These are phyloP conservation scores for Agapanthus africanus DNA, from an alignment of 106 monocot genomes.

Conservation along the genomic window DNA sequence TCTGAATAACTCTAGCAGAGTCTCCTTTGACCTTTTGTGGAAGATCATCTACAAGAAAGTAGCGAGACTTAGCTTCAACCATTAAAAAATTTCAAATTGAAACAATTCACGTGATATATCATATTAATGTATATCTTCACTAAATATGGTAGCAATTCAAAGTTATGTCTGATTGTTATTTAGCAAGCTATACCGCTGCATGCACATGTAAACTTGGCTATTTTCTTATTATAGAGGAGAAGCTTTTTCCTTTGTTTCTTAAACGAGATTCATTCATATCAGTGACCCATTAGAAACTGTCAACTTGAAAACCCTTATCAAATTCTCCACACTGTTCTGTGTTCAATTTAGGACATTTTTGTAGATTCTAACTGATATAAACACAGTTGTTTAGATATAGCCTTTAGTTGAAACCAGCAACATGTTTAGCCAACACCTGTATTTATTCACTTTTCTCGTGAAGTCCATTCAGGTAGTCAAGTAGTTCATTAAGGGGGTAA, in stretches of 20 bases:
- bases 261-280: too few relatives aligned
- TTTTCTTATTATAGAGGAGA: too few relatives aligned
- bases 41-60: slow-evolving; percentile 32
- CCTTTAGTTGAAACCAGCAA: background rate
- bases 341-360: too few relatives aligned
- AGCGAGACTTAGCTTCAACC: background rate
- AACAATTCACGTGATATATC: background rate
- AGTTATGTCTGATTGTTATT: too few relatives aligned
- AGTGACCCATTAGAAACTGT: too few relatives aligned
- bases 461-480: background rate
- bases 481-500: background rate
- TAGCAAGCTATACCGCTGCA: too few relatives aligned
- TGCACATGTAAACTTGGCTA: too few relatives aligned
- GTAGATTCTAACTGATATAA: too few relatives aligned
- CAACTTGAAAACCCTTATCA: too few relatives aligned
- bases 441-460: background rate
- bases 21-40: slow-evolving; percentile 49
- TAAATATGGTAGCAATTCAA: background rate
- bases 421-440: background rate
- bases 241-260: too few relatives aligned
- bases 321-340: slow-evolving; percentile 39
- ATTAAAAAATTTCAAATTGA: slow-evolving; percentile 1
- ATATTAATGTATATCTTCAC: background rate
- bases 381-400: background rate
- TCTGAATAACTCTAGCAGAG: slow-evolving; percentile 51